A percentile compares a stretch with the other conserved stretches of the same genome.
Evolutionary conservation across 768 basidiomycete genomes (phyloP).

Genomic region (Tulasnella sp.): DNA sequence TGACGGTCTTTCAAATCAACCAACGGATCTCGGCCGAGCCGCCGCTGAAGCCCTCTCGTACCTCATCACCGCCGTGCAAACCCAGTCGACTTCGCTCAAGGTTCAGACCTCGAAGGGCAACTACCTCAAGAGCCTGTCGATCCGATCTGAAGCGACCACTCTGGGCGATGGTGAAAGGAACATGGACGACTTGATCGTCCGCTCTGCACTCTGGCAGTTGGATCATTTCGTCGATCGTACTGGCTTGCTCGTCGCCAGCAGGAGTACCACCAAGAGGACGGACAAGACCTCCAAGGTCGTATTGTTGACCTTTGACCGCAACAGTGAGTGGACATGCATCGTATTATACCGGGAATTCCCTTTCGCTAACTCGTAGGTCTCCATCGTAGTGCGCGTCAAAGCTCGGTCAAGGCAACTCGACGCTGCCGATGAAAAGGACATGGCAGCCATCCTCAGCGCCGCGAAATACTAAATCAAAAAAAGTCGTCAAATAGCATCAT

Average conservation of each 20-base stretch:
- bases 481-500: background rate
- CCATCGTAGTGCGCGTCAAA: slow-evolving; percentile 68
- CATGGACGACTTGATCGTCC: slow-evolving; percentile 93
- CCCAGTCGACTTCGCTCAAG: slow-evolving; percentile 72
- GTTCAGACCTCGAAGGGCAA: slow-evolving; percentile 94
- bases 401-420: slow-evolving; percentile 79
- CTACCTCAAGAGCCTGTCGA: slow-evolving; percentile 72
- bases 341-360: slow-evolving; percentile 20
- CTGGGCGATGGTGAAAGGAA: slow-evolving; percentile 49
- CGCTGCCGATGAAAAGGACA: slow-evolving; percentile 78
- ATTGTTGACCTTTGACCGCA: slow-evolving; percentile 84
- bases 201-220: slow-evolving; percentile 87
- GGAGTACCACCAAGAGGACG: slow-evolving; percentile 25
- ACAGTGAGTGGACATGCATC: slow-evolving; percentile 41
- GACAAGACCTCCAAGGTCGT: slow-evolving; percentile 70
- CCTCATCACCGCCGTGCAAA: slow-evolving; percentile 64
- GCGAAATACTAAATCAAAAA: background rate
- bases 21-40: slow-evolving; percentile 59
- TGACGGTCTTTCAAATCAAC: slow-evolving; percentile 72
- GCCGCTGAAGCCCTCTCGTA: slow-evolving; percentile 68
- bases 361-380: slow-evolving; percentile 8
- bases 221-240: slow-evolving; percentile 89
- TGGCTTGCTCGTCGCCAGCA: slow-evolving; percentile 44
- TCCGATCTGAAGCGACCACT: slow-evolving; percentile 79
- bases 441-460: slow-evolving; percentile 54